Base-by-base conservation (phyloP, 2,329 filamentous ascomycete species). In the Teratosphaeria gauchensis region DNA sequence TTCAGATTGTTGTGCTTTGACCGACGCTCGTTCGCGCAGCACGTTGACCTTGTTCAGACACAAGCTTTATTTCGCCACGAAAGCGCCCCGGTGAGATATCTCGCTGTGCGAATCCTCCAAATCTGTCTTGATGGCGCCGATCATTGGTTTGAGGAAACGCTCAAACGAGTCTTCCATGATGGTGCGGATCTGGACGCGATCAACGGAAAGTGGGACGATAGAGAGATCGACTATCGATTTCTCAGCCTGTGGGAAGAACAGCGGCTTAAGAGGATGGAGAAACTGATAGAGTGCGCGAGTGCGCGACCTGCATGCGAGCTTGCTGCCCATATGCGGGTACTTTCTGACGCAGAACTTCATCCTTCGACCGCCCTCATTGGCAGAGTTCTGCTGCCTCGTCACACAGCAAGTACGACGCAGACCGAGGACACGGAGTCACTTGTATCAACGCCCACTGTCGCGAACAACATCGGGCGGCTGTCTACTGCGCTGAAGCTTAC, bases 1-100 rank as follows among this genome's bases (percentile, higher is more conserved):
- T 95, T 91, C 77, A 84, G 94, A 64, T 80, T 97, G 19, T 78
- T 96, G 61, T 88, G 84, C 68, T 89, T 89, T 69, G 86, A 96
- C 70, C 80, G 82, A 64, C 78, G 81, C 51, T 81, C 80, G 4
- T 96, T 92, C 69, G 81, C 82, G 9, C 76, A 75, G 59, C 77
- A 84, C 66, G 80, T 91, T 35, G 83, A 83, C 38, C 84, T 87
- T 0, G 80, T 84, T 53, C 82, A 83, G 62, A 78, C 96, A 51
- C 85, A 91, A 73, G 74, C 74, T 32, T 77, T 95, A 12, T 87
- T 96, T 65, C 76, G 78, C 52, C 80, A 84, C 66, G 57, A 72
- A 53, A 79, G 81, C 64, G 76, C 74, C 59, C 76, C 82, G 16
- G 82, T 95, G 55, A 84, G 88, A 73, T 96, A 92, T 73, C 79